These are phyloP conservation scores for Chiua virens DNA, from an alignment of 768 basidiomycete genomes.

Conservation along the genomic window DNA sequence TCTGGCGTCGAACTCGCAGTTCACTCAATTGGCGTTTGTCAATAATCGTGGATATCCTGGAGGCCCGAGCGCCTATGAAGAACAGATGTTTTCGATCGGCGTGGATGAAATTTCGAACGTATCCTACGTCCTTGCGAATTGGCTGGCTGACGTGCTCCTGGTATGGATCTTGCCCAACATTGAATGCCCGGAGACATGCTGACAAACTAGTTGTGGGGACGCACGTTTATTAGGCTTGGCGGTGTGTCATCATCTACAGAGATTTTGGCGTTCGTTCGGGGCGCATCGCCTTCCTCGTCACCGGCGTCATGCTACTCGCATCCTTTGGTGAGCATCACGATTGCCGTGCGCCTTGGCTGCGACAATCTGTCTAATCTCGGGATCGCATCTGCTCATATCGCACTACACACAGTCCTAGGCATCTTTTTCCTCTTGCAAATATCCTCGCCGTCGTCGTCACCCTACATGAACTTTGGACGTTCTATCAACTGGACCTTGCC, in stretches of 20 bases:
- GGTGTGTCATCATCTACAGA: slow-evolving; percentile 28
- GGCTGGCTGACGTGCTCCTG: slow-evolving; percentile 27
- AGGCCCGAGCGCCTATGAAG: slow-evolving; percentile 23
- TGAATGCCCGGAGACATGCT: neutral
- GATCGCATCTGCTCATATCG: neutral
- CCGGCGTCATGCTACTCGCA: slow-evolving; percentile 23
- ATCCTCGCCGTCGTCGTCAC: slow-evolving; percentile 28
- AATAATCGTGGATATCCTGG: slow-evolving; percentile 27
- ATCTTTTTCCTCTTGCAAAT: slow-evolving; percentile 25
- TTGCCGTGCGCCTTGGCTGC: neutral
- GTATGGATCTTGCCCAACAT: slow-evolving; percentile 3
- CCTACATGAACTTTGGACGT: slow-evolving; percentile 15
- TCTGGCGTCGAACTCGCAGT: slow-evolving; percentile 26
- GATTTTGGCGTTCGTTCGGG: slow-evolving; percentile 14
- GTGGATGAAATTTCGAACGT: slow-evolving; percentile 25
- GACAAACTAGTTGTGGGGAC: neutral
- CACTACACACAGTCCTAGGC: slow-evolving; percentile 17
- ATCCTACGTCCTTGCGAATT: slow-evolving; percentile 28
- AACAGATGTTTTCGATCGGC: slow-evolving; percentile 29
- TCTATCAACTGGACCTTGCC: slow-evolving; percentile 27
- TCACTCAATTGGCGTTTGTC: slow-evolving; percentile 32
- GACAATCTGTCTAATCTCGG: neutral
- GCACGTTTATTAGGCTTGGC: slow-evolving; percentile 34
- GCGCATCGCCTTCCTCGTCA: slow-evolving; percentile 15
- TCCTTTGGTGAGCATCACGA: slow-evolving; percentile 31